Percentiles rank a stretch among this genome's conserved stretches.
These are phyloP conservation scores for Alternaria gansuensis DNA, from an alignment of 2,329 filamentous ascomycete genomes.

Conservation along the genomic window DNA sequence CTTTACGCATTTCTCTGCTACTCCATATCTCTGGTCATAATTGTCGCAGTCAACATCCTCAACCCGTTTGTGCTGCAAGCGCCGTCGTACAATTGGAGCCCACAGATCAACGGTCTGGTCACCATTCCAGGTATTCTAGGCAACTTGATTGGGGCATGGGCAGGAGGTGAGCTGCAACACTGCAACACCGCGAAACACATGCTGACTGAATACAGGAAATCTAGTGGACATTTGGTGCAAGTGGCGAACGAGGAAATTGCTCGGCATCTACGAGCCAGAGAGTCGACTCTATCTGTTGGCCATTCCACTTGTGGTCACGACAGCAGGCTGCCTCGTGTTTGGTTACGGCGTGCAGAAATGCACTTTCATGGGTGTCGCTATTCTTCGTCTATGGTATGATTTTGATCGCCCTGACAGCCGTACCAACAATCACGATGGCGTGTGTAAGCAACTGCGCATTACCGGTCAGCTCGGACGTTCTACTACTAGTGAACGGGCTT, in stretches of 20 bases:
- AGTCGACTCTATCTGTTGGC: conserved; percentile 54
- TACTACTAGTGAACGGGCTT: conserved; percentile 53
- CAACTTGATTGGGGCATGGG: conserved; percentile 55
- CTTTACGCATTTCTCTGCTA: conserved; percentile 52
- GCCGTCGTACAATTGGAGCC: conserved; percentile 51
- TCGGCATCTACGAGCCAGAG: conserved; percentile 59
- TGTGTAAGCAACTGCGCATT: conserved; percentile 55
- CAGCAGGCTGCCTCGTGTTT: conserved; percentile 56
- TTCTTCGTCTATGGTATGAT: conserved; percentile 61
- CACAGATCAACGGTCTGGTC: conserved; percentile 52
- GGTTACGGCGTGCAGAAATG: conserved; percentile 56
- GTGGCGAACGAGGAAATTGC: conserved; percentile 53
- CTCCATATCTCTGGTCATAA: conserved; percentile 51
- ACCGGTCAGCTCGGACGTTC: conserved; percentile 50
- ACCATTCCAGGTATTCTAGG: conserved; percentile 56
- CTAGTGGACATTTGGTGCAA: conserved; percentile 57
- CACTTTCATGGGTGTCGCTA: conserved; percentile 56
- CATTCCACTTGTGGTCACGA: conserved; percentile 55
- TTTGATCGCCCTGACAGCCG: conserved; percentile 54
- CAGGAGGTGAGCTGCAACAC: conserved; percentile 39
- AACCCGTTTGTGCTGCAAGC: conserved; percentile 54
- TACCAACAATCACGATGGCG: conserved; percentile 53
- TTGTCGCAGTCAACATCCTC: conserved; percentile 54
- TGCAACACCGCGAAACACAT: background rate
- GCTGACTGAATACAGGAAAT: conserved; percentile 42